These are phyloP conservation scores for Thelephora aurantiotincta DNA, from an alignment of 768 basidiomycete species.

Conservation along the genomic window DNA sequence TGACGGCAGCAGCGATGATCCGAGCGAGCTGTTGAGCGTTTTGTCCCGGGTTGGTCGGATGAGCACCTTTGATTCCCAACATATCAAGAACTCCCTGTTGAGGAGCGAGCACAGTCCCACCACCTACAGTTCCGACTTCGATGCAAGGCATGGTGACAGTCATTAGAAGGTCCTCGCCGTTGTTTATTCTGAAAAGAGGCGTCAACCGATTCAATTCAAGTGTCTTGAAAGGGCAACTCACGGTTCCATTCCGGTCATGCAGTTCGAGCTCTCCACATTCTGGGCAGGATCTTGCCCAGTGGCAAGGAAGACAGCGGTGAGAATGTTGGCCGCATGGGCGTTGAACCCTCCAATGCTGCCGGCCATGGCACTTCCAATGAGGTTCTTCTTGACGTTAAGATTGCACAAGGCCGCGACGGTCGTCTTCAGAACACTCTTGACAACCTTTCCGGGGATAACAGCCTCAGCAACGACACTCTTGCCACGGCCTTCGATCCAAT, in stretches of 20 bases:
- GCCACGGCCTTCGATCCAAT: slow-evolving; percentile 98
- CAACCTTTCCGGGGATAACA: slow-evolving; percentile 76
- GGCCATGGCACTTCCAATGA: slow-evolving; percentile 96
- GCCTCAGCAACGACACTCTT: slow-evolving; percentile 98
- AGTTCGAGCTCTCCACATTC: slow-evolving; percentile 97
- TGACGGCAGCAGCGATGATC: slow-evolving; percentile 82
- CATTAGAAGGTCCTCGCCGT: slow-evolving; percentile 82
- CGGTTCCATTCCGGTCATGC: slow-evolving; percentile 99
- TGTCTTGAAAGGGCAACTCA: slow-evolving; percentile 29
- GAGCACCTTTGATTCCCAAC: slow-evolving; percentile 86
- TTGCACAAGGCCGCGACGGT: slow-evolving; percentile 82
- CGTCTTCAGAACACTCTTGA: slow-evolving; percentile 88
- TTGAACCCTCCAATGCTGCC: slow-evolving; percentile 97
- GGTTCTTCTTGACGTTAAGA: slow-evolving; percentile 92
- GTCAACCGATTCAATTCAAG: slow-evolving; percentile 2
- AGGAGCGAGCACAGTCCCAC: slow-evolving; percentile 85
- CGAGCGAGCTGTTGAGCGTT: slow-evolving; percentile 86
- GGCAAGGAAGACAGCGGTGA: slow-evolving; percentile 90
- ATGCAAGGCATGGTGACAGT: slow-evolving; percentile 98
- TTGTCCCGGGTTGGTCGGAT: slow-evolving; percentile 72
- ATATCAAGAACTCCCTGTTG: slow-evolving; percentile 86
- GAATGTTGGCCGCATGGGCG: slow-evolving; percentile 94
- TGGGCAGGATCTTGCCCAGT: slow-evolving; percentile 99
- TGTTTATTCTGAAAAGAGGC: slow-evolving; percentile 50
- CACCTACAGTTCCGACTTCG: slow-evolving; percentile 96